These are phyloP conservation scores for Quercus parvula DNA, from an alignment of 306 rosid species.

Conservation along the genomic window DNA sequence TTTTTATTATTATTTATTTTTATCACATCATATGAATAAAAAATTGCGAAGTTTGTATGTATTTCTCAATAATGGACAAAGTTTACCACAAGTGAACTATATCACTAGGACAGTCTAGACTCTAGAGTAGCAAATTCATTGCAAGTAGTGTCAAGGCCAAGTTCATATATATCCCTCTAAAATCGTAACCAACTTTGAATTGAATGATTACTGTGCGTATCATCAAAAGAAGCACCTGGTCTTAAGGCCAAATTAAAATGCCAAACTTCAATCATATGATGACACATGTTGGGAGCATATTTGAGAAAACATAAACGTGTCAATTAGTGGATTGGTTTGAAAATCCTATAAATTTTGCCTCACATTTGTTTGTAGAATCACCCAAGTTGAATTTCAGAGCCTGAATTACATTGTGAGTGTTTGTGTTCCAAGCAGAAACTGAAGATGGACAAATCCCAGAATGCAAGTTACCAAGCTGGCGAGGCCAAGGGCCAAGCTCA, in stretches of 20 bases:
- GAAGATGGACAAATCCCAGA: conserved; percentile 37
- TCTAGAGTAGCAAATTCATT: no score
- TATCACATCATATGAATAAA: no score
- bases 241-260: neutral
- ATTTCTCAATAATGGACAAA: no score
- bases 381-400: neutral
- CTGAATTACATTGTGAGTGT: neutral
- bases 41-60: no score
- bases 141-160: neutral
- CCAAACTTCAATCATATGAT: neutral
- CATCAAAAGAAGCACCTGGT: neutral
- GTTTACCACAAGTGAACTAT: no score
- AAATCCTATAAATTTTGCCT: conserved; percentile 9
- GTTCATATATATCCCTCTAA: neutral
- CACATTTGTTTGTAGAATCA: neutral
- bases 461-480: conserved; percentile 34
- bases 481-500: conserved; percentile 42
- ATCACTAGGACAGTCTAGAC: no score
- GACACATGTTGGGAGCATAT: neutral
- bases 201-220: neutral
- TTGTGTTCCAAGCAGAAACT: neutral
- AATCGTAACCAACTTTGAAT: neutral
- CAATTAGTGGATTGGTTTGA: neutral
- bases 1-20: no score
- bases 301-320: conserved; percentile 1